Evolutionary conservation across 768 basidiomycete genomes (phyloP), one percentile per base, ranked within the genome.

Genomic region (Albatrellus ellisii): DNA sequence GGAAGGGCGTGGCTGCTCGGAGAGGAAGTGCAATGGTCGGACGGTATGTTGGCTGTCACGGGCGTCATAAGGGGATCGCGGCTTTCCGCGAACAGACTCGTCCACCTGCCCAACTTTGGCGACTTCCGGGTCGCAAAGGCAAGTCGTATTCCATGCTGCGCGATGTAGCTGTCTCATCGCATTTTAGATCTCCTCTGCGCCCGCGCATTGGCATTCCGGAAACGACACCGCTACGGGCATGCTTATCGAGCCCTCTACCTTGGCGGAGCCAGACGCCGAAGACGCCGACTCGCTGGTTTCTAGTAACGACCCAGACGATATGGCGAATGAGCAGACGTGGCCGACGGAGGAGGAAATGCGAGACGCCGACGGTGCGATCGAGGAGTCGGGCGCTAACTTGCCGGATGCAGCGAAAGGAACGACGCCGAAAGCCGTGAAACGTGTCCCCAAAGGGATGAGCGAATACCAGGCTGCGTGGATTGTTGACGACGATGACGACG

Each of bases 381-480:
- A 45, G 9, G 49, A 51, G n/a, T 57, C 64, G 9, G 41, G 49
- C 0, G 56, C 53, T 31, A 51, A 57, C 3, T 55, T 85, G 12
- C 78, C 84, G 2, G 80, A 82, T 47, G 85, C 85, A 1, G 57
- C 55, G 21, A 58, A 62, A 2, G 85, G 81, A 0, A 87, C 85
- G 0, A 90, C 86, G 6, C 87, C 87, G 1, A 86, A 76, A 59
- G 56, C 64, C 22, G 75, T 91, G n/a, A 80, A 75, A 57, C 73
- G 77, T 37, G 74, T 95, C 35, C 94, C 92, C 2, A 94, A 92
- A 61, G 92, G 92, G 2, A 95, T 87, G 67, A 94, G 88, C 60
- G 81, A 88, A 53, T 98, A 98, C 56, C 94, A 98, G 57, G 92
- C 94, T 1, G 76, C 92, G 2, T 98, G 94, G 94, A 89, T 98